Base-by-base conservation (phyloP, 768 basidiomycete species). In the Grammothele lineata region DNA sequence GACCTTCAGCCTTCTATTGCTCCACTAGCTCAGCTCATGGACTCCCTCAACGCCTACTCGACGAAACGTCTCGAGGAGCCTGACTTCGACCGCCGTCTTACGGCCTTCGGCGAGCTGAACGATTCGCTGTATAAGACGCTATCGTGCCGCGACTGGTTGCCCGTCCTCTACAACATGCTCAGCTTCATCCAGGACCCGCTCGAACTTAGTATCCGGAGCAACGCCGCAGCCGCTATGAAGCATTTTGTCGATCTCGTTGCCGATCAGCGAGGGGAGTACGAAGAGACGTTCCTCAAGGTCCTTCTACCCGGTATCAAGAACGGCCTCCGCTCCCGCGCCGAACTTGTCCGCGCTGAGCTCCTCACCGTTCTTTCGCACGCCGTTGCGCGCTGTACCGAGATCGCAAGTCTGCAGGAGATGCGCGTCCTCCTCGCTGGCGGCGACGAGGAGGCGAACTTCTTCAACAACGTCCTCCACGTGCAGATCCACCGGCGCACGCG, bases 371-470 rank as follows among this genome's bases (percentile, higher is more conserved):
- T 97, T 48, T 82, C 85, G 0, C 78, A 85, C 54, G 83, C 87
- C 1, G 82, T 94, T 5, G 68, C 73, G 27, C 78, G 75, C 50
- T 88, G 87, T 54, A 69, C 74, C 5, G 66, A 72, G 17, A 69
- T 93, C 24, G 59, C 68, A 0, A 64, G 76, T 2, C 66, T 97
- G 22, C 81, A 80, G 40, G 93, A 97, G 60, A 83, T 98, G 81
- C 79, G 70, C 19, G 74, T 82, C 10, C 67, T 98, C 6, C 75
- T 97, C 25, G 90, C 88, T 7, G 81, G 75, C 15, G 94, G 91
- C 1, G 93, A 98, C 60, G 85, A 88, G 40, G 95, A 99, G 65
- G 92, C 92, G 25, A 93, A 87, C 61, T 94, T 98, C 70, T 98
- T 99, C 77, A 85, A 85, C 72, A 99, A 99, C 65, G 81, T 97